A percentile compares a stretch with the other conserved stretches of the same genome.
phyloP scores from a whole-genome alignment of 2,329 filamentous ascomycete genomes.

The Ascosphaera aggregata region DNA sequence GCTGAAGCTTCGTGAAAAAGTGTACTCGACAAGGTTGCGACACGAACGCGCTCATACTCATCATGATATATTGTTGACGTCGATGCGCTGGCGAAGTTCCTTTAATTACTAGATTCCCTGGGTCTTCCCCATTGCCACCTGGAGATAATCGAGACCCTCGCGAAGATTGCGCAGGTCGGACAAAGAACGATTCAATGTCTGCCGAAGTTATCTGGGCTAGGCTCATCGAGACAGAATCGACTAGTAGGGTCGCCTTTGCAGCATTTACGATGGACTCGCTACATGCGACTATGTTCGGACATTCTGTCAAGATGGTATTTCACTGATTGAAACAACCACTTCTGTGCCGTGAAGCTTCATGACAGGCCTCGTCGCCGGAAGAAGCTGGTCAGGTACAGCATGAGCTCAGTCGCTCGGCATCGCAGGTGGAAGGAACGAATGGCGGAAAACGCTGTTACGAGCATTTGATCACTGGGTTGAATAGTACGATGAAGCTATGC shows the following conservation, averaged over 20 bases:
- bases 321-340: conserved; percentile 83
- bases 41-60: conserved; percentile 94
- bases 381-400: conserved; percentile 72
- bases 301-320: conserved; percentile 89
- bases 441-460: conserved; percentile 61
- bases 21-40: conserved; percentile 77
- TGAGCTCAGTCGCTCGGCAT: conserved; percentile 70
- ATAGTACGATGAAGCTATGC: conserved; percentile 66
- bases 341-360: conserved; percentile 79
- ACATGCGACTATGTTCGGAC: conserved; percentile 94
- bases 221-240: conserved; percentile 90
- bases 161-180: background rate
- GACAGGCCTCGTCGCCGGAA: conserved; percentile 69
- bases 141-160: background rate
- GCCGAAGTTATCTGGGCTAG: conserved; percentile 85
- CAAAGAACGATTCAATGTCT: conserved; percentile 34
- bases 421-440: conserved; percentile 68
- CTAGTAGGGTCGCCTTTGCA: conserved; percentile 68
- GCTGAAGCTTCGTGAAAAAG: conserved; percentile 89
- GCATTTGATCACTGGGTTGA: conserved; percentile 88
- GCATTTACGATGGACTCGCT: conserved; percentile 91
- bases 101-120: conserved; percentile 69
- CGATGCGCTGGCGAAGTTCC: conserved; percentile 86
- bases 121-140: conserved; percentile 47
- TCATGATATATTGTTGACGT: conserved; percentile 79